Evolutionary conservation across 2,329 filamentous ascomycete species (phyloP).

Genomic region (Arachnomyces sp.): DNA sequence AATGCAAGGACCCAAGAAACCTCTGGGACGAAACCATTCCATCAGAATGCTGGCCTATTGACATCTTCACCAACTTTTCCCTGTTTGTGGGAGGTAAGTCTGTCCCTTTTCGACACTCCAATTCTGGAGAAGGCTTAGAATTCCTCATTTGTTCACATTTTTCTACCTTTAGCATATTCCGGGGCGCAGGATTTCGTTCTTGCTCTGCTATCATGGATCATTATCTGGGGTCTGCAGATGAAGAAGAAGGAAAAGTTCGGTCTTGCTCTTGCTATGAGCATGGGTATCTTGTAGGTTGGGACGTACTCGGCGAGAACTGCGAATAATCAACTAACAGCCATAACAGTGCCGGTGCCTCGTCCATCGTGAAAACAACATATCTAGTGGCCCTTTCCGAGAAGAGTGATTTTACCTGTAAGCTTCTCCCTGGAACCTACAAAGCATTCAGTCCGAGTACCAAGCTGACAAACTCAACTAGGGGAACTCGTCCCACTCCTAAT

Average conservation of each 20-base stretch:
- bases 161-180: too few relatives aligned
- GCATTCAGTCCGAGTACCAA: neutral
- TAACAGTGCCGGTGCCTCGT: conserved; percentile 14
- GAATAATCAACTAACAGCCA: too few relatives aligned
- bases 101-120: too few relatives aligned
- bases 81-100: conserved; percentile 16
- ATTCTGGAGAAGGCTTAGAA: too few relatives aligned
- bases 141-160: too few relatives aligned
- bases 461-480: conserved; percentile 4
- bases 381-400: conserved; percentile 15
- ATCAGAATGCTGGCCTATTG: conserved; percentile 16
- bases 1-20: conserved; percentile 17
- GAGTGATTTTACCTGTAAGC: conserved; percentile 17
- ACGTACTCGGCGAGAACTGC: too few relatives aligned
- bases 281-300: conserved; percentile 17
- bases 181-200: conserved; percentile 28
- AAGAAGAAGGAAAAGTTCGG: conserved; percentile 31
- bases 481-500: conserved; percentile 16
- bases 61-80: conserved; percentile 17
- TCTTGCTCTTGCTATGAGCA: conserved; percentile 30
- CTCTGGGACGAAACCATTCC: conserved; percentile 15
- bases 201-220: conserved; percentile 31
- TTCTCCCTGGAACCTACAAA: neutral
- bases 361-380: conserved; percentile 18
- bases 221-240: conserved; percentile 31